Percentiles rank a stretch among this genome's conserved stretches.
phyloP scores from a whole-genome alignment of 73 alveolate species.

The Blepharisma japonicum region DNA sequence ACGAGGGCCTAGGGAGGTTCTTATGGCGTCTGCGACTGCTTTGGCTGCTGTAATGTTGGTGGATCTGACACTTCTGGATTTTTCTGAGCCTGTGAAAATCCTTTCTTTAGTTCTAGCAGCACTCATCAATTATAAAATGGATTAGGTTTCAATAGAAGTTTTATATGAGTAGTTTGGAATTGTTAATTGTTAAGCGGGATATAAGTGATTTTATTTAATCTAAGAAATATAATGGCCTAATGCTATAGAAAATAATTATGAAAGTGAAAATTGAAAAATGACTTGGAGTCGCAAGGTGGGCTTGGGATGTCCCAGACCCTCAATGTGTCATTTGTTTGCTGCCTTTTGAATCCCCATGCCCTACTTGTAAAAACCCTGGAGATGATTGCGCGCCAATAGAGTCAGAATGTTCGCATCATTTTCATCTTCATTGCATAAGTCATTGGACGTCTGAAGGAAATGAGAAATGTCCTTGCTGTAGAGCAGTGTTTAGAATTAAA shows the following conservation, averaged over 20 bases:
- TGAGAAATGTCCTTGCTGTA: conserved; percentile 83
- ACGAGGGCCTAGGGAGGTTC: conserved; percentile 98
- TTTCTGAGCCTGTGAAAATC: background rate
- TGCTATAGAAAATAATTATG: conserved; percentile 45
- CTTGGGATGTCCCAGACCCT: conserved; percentile 74
- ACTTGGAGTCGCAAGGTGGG: conserved; percentile 82
- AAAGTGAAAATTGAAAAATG: conserved; percentile 75
- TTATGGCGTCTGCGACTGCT: conserved; percentile 28
- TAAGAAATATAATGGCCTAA: background rate
- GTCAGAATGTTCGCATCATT: conserved; percentile 80
- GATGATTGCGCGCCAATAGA: conserved; percentile 87
- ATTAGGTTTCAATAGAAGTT: too few relatives aligned
- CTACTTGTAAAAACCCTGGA: conserved; percentile 83
- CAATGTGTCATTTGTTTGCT: conserved; percentile 78
- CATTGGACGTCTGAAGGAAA: conserved; percentile 80
- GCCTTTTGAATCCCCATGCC: conserved; percentile 85
- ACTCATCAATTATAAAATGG: too few relatives aligned
- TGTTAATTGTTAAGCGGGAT: too few relatives aligned
- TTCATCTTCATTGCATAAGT: conserved; percentile 79
- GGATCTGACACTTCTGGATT: conserved; percentile 37
- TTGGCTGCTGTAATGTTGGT: conserved; percentile 54
- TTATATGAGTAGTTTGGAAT: too few relatives aligned
- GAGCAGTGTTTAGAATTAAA: conserved; percentile 40
- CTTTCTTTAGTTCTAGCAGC: too few relatives aligned
- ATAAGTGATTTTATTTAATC: too few relatives aligned